Evolutionary conservation across 73 alveolate genomes (phyloP).

Genomic region (Stentor roeselii): DNA sequence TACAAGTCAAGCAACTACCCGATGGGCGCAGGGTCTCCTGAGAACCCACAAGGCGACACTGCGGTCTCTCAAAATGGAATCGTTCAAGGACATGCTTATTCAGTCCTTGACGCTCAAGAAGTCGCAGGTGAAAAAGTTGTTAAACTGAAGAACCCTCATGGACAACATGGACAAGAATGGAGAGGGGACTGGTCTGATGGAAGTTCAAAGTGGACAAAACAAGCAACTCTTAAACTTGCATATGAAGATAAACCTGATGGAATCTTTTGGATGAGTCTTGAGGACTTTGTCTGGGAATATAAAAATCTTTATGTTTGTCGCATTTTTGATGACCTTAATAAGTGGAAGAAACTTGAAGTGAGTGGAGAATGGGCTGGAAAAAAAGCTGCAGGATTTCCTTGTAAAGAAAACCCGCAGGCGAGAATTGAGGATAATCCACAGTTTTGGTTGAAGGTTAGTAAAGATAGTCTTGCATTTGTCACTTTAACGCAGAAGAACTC

Average conservation of each 20-base stretch:
- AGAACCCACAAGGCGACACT: constrained; percentile 57
- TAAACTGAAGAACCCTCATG: constrained; percentile 78
- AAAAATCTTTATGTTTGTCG: constrained; percentile 61
- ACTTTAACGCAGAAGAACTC: constrained; percentile 45
- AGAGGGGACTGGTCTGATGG: constrained; percentile 87
- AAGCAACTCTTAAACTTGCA: constrained; percentile 44
- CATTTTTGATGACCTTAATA: constrained; percentile 38
- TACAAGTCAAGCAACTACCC: constrained; percentile 40
- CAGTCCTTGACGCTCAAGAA: constrained; percentile 55
- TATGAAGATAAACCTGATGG: constrained; percentile 63
- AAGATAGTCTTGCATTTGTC: constrained; percentile 54
- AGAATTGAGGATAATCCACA: constrained; percentile 55
- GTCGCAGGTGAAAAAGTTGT: constrained; percentile 51
- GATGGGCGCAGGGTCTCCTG: constrained; percentile 82
- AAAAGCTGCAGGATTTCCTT: constrained; percentile 72
- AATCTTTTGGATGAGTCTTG: constrained; percentile 69
- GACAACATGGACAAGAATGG: constrained; percentile 78
- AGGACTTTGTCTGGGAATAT: constrained; percentile 57
- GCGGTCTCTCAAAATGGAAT: constrained; percentile 77
- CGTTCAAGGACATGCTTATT: constrained; percentile 84
- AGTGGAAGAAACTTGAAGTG: constrained; percentile 34
- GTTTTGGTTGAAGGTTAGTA: constrained; percentile 46
- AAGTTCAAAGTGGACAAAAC: constrained; percentile 67
- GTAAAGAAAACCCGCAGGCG: constrained; percentile 49
- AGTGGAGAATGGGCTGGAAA: constrained; percentile 71